Base-by-base conservation (phyloP, 2,329 filamentous ascomycete genomes). In the Hortaea sp. region DNA sequence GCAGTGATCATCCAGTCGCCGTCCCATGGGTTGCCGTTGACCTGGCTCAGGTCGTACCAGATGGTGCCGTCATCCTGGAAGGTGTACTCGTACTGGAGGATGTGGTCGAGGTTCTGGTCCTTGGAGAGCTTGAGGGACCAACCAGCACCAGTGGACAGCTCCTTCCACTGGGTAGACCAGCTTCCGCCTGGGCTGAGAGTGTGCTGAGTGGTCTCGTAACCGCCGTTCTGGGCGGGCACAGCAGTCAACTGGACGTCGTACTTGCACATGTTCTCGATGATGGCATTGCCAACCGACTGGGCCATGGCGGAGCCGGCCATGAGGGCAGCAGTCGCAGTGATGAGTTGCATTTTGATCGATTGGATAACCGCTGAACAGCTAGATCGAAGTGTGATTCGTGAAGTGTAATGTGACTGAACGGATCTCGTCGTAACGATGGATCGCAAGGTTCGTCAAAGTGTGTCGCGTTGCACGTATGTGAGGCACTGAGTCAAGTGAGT, bases 71-170 rank as follows among this genome's bases (percentile, higher is more conserved):
- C 61, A 45, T 59, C 53, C 45, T 63, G 61, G 53, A 54, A 63
- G 39, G 64, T 66, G 54, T 66, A 67, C 56, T 66, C 64, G 49
- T 63, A 66, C 49, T 66, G 64, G 43, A 66, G 54, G 50, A 64
- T 57, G 44, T 48, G 53, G 45, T 38, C 53, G 49, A 43, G 48
- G 41, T 34, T 28, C 31, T 13, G 48, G 31, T 48, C 49, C 54
- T 63, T 59, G 52, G 62, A 62, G 35, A 66, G 59, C 63, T 66
- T 66, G 57, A 66, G 62, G 12, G 63, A 63, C 64, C 64, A 66
- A 32, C 64, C 64, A 39, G 58, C 51, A 44, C 47, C 49, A 49
- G 62, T 63, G 51, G 53, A 47, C 29, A 66, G 57, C 49, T 55
- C 35, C n/a, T 58, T 64, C 57, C 57, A 66, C n/a, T 52, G 13